phyloP scores from a whole-genome alignment of 2,329 filamentous ascomycete species.

The Cryphonectria nitschkei region DNA sequence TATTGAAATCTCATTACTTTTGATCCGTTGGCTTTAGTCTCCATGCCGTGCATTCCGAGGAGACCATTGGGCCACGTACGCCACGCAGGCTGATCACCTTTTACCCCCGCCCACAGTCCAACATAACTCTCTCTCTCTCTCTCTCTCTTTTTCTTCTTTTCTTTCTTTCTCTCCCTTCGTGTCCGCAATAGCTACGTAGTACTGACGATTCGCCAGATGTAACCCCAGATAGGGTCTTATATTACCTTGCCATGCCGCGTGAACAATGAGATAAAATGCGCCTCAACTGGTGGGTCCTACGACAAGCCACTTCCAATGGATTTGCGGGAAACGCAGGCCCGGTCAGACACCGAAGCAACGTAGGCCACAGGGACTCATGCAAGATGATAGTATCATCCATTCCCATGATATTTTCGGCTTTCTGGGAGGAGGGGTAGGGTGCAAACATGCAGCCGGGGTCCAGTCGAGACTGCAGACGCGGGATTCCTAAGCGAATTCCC shows the following conservation, averaged over 20 bases:
- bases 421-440: neutral
- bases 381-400: neutral
- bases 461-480: neutral
- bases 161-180: neutral
- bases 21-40: no score
- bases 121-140: neutral
- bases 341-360: neutral
- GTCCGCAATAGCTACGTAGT: neutral
- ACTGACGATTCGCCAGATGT: neutral
- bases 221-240: neutral
- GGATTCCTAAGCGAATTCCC: neutral
- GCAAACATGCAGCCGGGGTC: neutral
- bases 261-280: neutral
- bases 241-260: neutral
- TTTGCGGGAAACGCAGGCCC: neutral
- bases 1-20: no score
- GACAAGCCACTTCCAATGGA: neutral
- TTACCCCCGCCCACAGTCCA: neutral
- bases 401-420: neutral
- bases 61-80: neutral
- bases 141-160: neutral
- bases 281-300: neutral
- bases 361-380: neutral
- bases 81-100: neutral
- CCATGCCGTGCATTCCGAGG: no score